Evolutionary conservation across 2,329 filamentous ascomycete species (phyloP), one percentile per base, ranked within the genome.

Genomic region (Beauveria asiatica): DNA sequence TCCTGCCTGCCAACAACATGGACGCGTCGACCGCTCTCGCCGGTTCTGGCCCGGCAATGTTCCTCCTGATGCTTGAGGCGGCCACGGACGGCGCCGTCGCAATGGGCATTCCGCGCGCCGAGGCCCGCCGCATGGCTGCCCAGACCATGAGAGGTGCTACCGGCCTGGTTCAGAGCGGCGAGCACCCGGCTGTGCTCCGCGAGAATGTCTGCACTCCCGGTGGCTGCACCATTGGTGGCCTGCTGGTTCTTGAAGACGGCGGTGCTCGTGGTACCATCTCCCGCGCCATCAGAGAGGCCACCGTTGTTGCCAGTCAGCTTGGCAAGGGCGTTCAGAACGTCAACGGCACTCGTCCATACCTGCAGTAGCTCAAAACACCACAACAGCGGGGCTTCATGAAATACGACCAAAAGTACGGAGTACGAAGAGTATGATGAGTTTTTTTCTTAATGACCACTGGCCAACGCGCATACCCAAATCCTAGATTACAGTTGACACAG

Each of bases 181-280:
- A 91, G 70, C 89, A 92, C 71, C 90, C 89, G 1, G 88, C 88
- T 17, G 73, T 91, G 23, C 74, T 92, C 57, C 80, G 85, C 56
- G 89, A 93, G 66, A 89, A 89, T 74, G 86, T 91, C n/a, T 85
- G 78, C 65, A 91, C 88, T 1, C 88, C 89, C 0, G 89, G 87
- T 5, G 89, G 89, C 1, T 92, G 88, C 72, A 92, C 88, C 5
- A 90, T 92, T 63, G 85, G 84, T 2, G 90, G 89, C 0, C 72
- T 92, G 55, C 70, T 90, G 66, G 85, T 88, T 5, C 74, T 93
- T 7, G 89, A 93, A 72, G 88, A 93, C 67, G 87, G 86, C 10
- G 76, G 80, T 9, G 83, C 90, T 8, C 81, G 88, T 65, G 87
- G 86, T 5, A 82, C 81, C 0, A 79, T 92, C 19, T 80, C 86